Evolutionary conservation across 2,329 filamentous ascomycete species (phyloP), one percentile per base, ranked within the genome.

Genomic region (Pleoardoris graminearum): DNA sequence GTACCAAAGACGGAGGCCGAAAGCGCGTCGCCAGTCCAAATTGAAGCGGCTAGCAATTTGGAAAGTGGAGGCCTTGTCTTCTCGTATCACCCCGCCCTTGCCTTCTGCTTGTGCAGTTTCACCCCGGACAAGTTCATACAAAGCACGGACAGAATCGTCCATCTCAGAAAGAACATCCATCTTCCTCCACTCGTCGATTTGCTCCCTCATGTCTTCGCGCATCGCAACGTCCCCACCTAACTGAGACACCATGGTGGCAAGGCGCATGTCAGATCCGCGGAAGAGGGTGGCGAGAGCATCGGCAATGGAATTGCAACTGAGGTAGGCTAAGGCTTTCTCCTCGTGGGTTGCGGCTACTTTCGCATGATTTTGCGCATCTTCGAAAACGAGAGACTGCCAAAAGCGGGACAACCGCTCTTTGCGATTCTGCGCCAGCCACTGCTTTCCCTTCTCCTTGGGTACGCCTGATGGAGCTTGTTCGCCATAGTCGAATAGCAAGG

Each of bases 1-100:
- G 71, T 96, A 99, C 89, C 91, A 97, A 1, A 99, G 79, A 37
- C 92, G 86, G 44, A 99, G 80, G 10, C 90, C 93, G 72, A 99
- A 96, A 0, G 92, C 87, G 68, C 96, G 92, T 71, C 90, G 87
- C 94, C 94, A 99, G 70, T 95, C 89, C 30, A 99, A 80, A 4
- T 85, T 85, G 69, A 97, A 99, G 41, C 87, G 86, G 63, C 89
- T 83, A 1, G 91, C 89, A 59, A 99, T 89, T 48, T 86, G 82
- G 68, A 99, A 96, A 0, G 87, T 87, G 12, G 86, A 82, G 33
- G 88, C 82, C 38, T 89, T 86, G 73, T 97, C 90, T 72, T 97
- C 94, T 7, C 87, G 76, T 1, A 89, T 84, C 6, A 83, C 86
- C 2, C 80, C 81, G 59, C 85, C 87, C 67, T 88, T 87, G 10